Evolutionary conservation across 345 rosid genomes (phyloP).

Genomic region (Citrus maxima): DNA sequence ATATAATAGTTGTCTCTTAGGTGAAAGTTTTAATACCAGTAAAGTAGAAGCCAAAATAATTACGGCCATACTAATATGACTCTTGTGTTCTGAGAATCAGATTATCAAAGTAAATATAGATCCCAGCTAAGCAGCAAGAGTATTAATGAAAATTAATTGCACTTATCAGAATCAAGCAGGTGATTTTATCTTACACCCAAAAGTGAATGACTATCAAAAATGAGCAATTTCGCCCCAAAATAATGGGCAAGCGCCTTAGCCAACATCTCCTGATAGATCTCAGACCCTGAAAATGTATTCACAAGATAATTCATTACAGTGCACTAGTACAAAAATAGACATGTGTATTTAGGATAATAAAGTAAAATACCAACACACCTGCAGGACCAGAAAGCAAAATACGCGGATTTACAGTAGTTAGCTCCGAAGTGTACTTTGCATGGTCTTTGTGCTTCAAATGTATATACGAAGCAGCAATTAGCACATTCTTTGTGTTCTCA

Average conservation of each 20-base stretch:
- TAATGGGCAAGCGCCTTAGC: constrained; percentile 80
- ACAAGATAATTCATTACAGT: background rate
- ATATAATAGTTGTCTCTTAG: constrained; percentile 10
- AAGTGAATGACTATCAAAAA: constrained; percentile 75
- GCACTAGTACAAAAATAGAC: background rate
- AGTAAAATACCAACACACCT: constrained; percentile 41
- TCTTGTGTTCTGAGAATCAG: background rate
- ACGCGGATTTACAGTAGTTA: constrained; percentile 70
- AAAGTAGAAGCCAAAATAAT: background rate
- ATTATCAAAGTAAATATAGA: background rate
- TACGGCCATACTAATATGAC: background rate
- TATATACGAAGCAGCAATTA: constrained; percentile 73
- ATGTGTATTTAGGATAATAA: background rate
- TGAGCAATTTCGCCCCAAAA: constrained; percentile 77
- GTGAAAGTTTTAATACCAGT: background rate
- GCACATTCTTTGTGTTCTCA: constrained; percentile 72
- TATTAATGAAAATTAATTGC: background rate
- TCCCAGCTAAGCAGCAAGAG: constrained; percentile 1
- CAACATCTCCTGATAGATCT: constrained; percentile 90
- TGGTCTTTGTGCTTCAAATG: constrained; percentile 79
- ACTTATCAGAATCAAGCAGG: constrained; percentile 7
- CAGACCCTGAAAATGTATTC: constrained; percentile 61
- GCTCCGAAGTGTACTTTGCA: constrained; percentile 67
- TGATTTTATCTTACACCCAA: constrained; percentile 66
- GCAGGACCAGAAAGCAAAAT: constrained; percentile 95